Evolutionary conservation across 2,329 filamentous ascomycete species (phyloP).

Genomic region (Fusarium devonianum): DNA sequence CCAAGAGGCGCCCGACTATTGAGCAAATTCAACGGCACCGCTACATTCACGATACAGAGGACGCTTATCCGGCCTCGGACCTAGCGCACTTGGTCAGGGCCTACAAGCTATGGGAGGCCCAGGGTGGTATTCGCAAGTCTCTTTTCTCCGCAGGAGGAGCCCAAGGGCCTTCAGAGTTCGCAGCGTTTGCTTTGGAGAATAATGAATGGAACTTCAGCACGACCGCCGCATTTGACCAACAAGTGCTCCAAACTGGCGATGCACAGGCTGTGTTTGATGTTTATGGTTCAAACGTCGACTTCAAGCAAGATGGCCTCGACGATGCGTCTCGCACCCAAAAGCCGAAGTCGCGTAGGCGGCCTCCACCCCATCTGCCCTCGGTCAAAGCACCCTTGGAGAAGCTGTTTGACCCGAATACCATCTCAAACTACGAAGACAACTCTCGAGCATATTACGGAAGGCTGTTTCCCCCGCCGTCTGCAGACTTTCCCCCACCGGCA

Average conservation of each 20-base stretch:
- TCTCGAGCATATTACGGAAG: slow-evolving; percentile 66
- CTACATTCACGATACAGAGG: slow-evolving; percentile 70
- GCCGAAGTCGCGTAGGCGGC: slow-evolving; percentile 61
- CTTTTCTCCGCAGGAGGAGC: slow-evolving; percentile 68
- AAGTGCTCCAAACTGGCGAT: slow-evolving; percentile 60
- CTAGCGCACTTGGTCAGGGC: slow-evolving; percentile 72
- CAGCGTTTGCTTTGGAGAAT: slow-evolving; percentile 55
- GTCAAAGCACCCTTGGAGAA: slow-evolving; percentile 68
- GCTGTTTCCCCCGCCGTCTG: slow-evolving; percentile 48
- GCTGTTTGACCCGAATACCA: slow-evolving; percentile 71
- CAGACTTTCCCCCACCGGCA: slow-evolving; percentile 55
- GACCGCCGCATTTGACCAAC: slow-evolving; percentile 68
- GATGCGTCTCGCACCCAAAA: slow-evolving; percentile 62
- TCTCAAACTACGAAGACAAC: slow-evolving; percentile 70
- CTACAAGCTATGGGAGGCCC: slow-evolving; percentile 78
- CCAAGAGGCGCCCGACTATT: slow-evolving; percentile 72
- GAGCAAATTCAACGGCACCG: slow-evolving; percentile 73
- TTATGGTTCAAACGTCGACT: slow-evolving; percentile 66
- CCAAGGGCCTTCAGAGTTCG: slow-evolving; percentile 57
- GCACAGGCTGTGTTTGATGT: slow-evolving; percentile 67
- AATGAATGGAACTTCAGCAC: slow-evolving; percentile 75
- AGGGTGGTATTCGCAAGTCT: slow-evolving; percentile 73
- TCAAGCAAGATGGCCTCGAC: slow-evolving; percentile 53
- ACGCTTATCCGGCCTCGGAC: slow-evolving; percentile 68
- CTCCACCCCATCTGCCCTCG: slow-evolving; percentile 64